A percentile compares a stretch with the other conserved stretches of the same genome.
phyloP scores from a whole-genome alignment of 345 rosid species.

The Geranium brycei region DNA sequence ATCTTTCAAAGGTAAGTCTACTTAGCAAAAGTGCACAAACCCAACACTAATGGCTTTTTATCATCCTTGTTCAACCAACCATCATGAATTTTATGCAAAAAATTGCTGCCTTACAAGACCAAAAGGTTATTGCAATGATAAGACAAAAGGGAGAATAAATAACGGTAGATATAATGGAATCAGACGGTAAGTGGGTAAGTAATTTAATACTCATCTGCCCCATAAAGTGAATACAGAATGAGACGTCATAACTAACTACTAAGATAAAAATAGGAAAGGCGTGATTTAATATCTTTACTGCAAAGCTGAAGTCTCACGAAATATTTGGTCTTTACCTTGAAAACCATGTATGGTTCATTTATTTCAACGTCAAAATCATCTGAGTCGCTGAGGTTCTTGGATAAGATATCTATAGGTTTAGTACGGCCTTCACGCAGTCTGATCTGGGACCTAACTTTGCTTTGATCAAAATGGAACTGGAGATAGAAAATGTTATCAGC shows the following conservation, averaged over 20 bases:
- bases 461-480: constrained; percentile 95
- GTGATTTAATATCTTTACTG: not conserved
- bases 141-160: not conserved
- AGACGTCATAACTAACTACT: not conserved
- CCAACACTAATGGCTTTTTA: too few relatives aligned
- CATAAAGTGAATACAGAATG: too few relatives aligned
- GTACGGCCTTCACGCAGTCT: constrained; percentile 75
- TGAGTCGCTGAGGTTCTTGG: constrained; percentile 70
- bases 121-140: not conserved
- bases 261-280: not conserved
- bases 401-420: constrained; percentile 77
- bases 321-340: constrained; percentile 41
- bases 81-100: not conserved
- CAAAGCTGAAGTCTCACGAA: not conserved
- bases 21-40: not conserved
- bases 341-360: constrained; percentile 81
- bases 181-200: not conserved
- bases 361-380: constrained; percentile 71
- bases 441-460: constrained; percentile 84
- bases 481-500: constrained; percentile 16
- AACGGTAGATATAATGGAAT: not conserved
- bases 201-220: too few relatives aligned
- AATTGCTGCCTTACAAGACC: not conserved
- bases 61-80: not conserved
- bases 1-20: not conserved